Evolutionary conservation across 2,329 filamentous ascomycete species (phyloP).

Genomic region (Penicillium sp.): DNA sequence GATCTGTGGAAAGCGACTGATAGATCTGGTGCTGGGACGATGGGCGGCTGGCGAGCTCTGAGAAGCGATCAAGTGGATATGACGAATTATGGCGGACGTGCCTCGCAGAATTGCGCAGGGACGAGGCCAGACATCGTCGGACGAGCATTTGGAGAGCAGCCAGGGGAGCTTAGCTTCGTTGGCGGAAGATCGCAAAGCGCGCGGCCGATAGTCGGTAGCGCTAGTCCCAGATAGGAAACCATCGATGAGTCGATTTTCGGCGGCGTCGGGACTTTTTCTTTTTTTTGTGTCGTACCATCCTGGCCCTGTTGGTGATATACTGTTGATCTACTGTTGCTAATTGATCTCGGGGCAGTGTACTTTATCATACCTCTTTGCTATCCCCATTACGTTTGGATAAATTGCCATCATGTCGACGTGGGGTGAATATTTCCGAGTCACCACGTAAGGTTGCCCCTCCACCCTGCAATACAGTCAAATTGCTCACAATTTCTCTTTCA

Average conservation of each 20-base stretch:
- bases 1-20: conserved; percentile 68
- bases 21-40: conserved; percentile 64
- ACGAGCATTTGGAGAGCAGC: conserved; percentile 29
- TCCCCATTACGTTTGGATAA: conserved; percentile 3
- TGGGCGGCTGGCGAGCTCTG: conserved; percentile 36
- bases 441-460: conserved; percentile 62
- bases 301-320: neutral
- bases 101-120: conserved; percentile 10
- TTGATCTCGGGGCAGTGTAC: neutral
- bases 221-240: conserved; percentile 29
- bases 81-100: conserved; percentile 33
- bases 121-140: conserved; percentile 20
- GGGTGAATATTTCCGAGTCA: conserved; percentile 77
- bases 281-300: conserved; percentile 7
- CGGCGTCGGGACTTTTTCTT: conserved; percentile 1
- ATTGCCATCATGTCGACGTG: conserved; percentile 76
- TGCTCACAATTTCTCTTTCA: conserved; percentile 25
- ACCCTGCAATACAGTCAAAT: conserved; percentile 6
- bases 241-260: conserved; percentile 26
- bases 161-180: conserved; percentile 2
- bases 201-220: conserved; percentile 29
- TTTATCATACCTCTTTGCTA: conserved; percentile 2
- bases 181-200: neutral
- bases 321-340: neutral
- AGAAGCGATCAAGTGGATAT: conserved; percentile 32